phyloP scores from a whole-genome alignment of 2,329 filamentous ascomycete species.

The Beauveria varroae region DNA sequence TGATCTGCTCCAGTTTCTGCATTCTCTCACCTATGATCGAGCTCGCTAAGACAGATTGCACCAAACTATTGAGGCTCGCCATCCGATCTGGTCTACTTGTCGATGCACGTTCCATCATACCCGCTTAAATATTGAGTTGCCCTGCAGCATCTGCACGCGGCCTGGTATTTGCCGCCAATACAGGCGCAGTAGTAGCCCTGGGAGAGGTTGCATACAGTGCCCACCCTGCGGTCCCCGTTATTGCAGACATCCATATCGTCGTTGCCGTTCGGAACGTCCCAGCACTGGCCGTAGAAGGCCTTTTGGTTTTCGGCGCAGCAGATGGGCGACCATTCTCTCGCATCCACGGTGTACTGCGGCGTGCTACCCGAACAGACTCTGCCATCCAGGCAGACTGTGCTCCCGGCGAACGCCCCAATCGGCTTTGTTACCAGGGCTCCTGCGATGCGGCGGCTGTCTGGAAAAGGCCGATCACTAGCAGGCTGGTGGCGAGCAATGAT shows the following conservation, averaged over 20 bases:
- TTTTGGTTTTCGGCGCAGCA: not conserved
- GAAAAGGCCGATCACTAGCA: too few relatives aligned
- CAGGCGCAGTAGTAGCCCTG: not conserved
- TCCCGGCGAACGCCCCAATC: too few relatives aligned
- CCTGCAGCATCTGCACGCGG: not conserved
- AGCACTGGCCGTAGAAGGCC: not conserved
- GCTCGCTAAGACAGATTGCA: too few relatives aligned
- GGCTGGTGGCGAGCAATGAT: too few relatives aligned
- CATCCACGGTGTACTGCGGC: not conserved
- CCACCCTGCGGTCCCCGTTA: too few relatives aligned
- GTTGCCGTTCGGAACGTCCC: not conserved
- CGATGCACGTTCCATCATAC: not conserved
- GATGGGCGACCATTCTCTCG: not conserved
- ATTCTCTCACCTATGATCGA: too few relatives aligned
- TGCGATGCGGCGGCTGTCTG: too few relatives aligned
- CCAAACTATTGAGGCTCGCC: too few relatives aligned
- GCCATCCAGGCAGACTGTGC: not conserved
- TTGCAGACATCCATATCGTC: not conserved
- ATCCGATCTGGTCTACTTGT: not conserved
- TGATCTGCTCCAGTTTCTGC: too few relatives aligned
- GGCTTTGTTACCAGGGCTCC: too few relatives aligned
- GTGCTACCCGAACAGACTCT: not conserved
- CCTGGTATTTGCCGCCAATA: not conserved
- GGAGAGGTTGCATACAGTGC: not conserved
- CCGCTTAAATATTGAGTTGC: not conserved